Percentiles rank a stretch among this genome's conserved stretches.
Evolutionary conservation across 163 green algal species (phyloP).

Genomic region (Chlorella variabilis): DNA sequence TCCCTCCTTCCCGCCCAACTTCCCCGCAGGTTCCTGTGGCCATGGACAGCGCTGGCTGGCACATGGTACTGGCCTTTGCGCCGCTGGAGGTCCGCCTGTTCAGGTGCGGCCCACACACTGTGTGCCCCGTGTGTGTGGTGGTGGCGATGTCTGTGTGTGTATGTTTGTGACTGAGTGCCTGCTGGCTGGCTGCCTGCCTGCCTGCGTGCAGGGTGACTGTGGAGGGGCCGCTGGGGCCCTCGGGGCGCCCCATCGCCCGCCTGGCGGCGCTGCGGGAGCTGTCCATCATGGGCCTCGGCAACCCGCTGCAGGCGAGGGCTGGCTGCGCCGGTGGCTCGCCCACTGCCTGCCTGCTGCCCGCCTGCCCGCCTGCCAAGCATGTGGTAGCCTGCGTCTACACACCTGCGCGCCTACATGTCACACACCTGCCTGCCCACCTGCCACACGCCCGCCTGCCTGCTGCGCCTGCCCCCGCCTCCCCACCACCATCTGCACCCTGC

Average conservation of each 20-base stretch:
- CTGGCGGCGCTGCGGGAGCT: constrained; percentile 76
- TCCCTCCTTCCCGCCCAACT: no score
- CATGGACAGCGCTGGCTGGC: constrained; percentile 74
- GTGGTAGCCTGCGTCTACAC: no score
- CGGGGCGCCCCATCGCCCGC: not conserved
- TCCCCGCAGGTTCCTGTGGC: constrained; percentile 67
- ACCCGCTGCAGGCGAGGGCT: constrained; percentile 39
- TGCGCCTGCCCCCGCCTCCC: not conserved
- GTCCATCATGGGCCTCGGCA: constrained; percentile 78
- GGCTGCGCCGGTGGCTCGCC: not conserved
- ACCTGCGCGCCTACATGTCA: no score
- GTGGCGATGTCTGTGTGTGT: no score
- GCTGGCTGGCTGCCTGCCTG: not conserved
- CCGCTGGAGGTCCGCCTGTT: constrained; percentile 80
- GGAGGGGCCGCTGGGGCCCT: constrained; percentile 1
- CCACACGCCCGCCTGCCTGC: not conserved
- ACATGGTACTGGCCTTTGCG: constrained; percentile 75
- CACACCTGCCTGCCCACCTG: not conserved
- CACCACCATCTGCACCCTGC: no score
- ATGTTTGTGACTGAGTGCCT: no score
- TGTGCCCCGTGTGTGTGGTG: no score
- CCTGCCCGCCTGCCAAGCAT: not conserved
- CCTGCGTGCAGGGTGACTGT: constrained; percentile 13
- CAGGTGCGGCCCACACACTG: constrained; percentile 29
- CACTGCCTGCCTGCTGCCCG: not conserved